Conservation (phyloP, 352 stramenopile species). For the Pythium brassicae region DNA sequence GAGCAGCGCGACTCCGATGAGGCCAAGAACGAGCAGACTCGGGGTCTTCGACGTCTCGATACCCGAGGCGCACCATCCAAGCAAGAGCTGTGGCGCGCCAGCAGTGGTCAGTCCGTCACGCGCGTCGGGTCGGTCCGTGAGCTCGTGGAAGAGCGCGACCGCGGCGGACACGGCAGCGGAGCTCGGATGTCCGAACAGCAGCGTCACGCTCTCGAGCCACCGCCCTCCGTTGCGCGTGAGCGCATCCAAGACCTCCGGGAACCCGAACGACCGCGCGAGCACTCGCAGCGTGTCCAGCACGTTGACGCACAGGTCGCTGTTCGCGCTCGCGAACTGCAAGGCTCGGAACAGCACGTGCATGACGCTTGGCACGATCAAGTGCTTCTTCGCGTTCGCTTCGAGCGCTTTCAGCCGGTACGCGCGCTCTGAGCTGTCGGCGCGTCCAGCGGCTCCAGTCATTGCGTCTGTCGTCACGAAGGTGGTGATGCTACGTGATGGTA, state of each 20-base stretch:
- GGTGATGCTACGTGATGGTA: not conserved
- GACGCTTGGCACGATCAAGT: slow-evolving; percentile 4
- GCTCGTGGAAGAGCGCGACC: slow-evolving; percentile 53
- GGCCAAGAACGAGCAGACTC: slow-evolving; percentile 34
- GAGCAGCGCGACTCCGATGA: slow-evolving; percentile 46
- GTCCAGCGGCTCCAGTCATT: not conserved
- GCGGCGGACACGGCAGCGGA: slow-evolving; percentile 27
- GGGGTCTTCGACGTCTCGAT: slow-evolving; percentile 23
- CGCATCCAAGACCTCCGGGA: slow-evolving; percentile 43
- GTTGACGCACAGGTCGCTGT: slow-evolving; percentile 22
- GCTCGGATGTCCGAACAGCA: slow-evolving; percentile 35
- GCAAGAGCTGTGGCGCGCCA: slow-evolving; percentile 42
- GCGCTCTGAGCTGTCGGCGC: not conserved
- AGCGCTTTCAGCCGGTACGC: slow-evolving; percentile 8
- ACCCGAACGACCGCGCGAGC: slow-evolving; percentile 43
- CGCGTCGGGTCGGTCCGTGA: slow-evolving; percentile 46
- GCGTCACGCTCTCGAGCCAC: slow-evolving; percentile 37
- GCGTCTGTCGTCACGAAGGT: not conserved
- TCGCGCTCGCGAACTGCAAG: slow-evolving; percentile 1
- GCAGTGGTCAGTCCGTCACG: slow-evolving; percentile 59
- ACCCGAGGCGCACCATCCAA: slow-evolving; percentile 31
- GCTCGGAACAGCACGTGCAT: slow-evolving; percentile 10
- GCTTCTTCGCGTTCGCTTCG: not conserved
- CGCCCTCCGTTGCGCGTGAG: slow-evolving; percentile 53
- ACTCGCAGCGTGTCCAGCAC: slow-evolving; percentile 37